A percentile compares a stretch with the other conserved stretches of the same genome.
phyloP scores from a whole-genome alignment of 148 eudicot species.

The Camellia granthamiana region DNA sequence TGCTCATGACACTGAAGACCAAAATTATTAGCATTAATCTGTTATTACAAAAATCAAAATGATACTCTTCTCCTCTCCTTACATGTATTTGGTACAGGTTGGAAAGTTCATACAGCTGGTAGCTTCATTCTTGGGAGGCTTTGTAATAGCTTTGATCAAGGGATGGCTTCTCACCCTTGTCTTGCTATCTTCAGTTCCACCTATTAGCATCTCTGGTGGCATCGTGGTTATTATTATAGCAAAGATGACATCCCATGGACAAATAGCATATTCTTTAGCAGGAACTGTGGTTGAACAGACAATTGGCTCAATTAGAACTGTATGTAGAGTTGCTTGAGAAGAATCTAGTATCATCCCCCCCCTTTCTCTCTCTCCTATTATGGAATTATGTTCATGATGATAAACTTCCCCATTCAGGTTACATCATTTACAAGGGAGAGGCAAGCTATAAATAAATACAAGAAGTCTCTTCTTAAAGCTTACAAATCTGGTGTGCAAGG shows the following conservation, averaged over 20 bases:
- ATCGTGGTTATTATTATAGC: constrained; percentile 30
- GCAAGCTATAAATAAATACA: constrained; percentile 36
- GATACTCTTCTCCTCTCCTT: background rate
- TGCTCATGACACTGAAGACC: too few relatives aligned
- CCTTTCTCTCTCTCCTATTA: background rate
- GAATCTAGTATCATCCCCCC: background rate
- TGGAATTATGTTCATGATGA: background rate
- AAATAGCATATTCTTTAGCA: constrained; percentile 45
- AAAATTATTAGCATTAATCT: too few relatives aligned
- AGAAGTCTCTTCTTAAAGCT: constrained; percentile 32
- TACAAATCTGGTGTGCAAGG: constrained; percentile 42
- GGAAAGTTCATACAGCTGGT: constrained; percentile 41
- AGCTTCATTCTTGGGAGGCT: constrained; percentile 51
- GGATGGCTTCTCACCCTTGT: constrained; percentile 59
- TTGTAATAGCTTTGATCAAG: constrained; percentile 37
- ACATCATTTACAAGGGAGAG: constrained; percentile 57
- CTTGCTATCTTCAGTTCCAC: constrained; percentile 42
- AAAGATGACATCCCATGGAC: constrained; percentile 33
- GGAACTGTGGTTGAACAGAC: constrained; percentile 55
- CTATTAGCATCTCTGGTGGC: constrained; percentile 31
- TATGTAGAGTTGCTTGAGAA: constrained; percentile 1
- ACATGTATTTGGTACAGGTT: constrained; percentile 24
- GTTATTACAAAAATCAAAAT: too few relatives aligned
- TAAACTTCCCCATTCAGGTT: constrained; percentile 27
- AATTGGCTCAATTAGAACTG: constrained; percentile 51